Evolutionary conservation across 1,284 basidiomycete species (phyloP).

Genomic region (Fomitopsis palustris): DNA sequence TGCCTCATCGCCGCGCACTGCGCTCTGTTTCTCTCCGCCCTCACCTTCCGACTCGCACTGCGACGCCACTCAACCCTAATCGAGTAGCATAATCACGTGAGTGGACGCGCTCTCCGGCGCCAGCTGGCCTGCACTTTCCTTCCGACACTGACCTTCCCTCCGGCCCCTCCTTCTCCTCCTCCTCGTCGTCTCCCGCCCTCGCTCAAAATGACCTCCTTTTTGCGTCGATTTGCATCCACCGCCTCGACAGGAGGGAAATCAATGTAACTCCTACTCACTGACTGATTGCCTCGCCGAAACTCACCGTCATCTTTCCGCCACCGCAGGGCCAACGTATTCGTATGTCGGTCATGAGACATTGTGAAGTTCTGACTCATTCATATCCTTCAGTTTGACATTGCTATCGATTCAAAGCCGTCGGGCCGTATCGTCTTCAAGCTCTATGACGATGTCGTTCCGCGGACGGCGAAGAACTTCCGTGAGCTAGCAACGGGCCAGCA

Average conservation of each 20-base stretch:
- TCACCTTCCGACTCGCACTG: not conserved
- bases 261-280: constrained; percentile 23
- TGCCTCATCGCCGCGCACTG: not conserved
- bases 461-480: constrained; percentile 80
- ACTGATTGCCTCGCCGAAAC: constrained; percentile 5
- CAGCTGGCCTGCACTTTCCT: not conserved
- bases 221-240: constrained; percentile 33
- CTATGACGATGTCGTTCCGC: constrained; percentile 65
- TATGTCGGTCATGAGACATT: constrained; percentile 26
- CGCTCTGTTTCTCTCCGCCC: not conserved
- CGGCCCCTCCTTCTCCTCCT: not conserved
- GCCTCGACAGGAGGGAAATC: constrained; percentile 26
- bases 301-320: not conserved
- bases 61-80: not conserved
- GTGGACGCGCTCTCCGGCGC: not conserved
- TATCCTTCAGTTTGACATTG: constrained; percentile 71
- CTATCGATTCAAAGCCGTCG: constrained; percentile 62
- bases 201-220: constrained; percentile 31
- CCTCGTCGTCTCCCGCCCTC: not conserved
- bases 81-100: not conserved
- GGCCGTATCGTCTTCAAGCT: constrained; percentile 78
- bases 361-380: not conserved
- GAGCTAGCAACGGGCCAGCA: constrained; percentile 80
- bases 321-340: constrained; percentile 47
- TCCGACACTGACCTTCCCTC: not conserved